Conservation (phyloP, 371 early-diverging fungal genomes). For the Blakeslea trispora region DNA sequence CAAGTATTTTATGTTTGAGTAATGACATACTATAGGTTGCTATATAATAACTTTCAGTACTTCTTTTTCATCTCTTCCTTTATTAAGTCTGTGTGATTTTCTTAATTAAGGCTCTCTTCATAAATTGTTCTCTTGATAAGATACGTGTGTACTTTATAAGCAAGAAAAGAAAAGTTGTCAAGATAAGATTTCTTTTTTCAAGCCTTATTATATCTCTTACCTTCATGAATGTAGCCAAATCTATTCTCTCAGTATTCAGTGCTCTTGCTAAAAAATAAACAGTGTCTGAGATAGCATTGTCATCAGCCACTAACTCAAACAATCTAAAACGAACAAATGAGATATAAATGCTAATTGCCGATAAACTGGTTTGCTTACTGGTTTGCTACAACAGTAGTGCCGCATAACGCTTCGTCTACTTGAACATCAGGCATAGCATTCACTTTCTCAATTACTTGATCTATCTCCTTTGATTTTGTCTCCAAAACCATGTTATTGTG, state of each 20-base stretch:
- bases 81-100: conserved; percentile 54
- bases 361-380: conserved; percentile 59
- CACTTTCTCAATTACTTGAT: conserved; percentile 51
- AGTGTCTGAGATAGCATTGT: conserved; percentile 89
- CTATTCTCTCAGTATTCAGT: conserved; percentile 68
- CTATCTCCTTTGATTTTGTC: conserved; percentile 55
- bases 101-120: conserved; percentile 80
- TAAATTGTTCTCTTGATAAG: conserved; percentile 84
- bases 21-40: too few relatives aligned
- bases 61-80: conserved; percentile 1
- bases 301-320: conserved; percentile 85
- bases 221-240: conserved; percentile 73
- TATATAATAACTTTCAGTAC: too few relatives aligned
- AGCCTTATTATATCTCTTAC: conserved; percentile 22
- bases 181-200: neutral
- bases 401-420: conserved; percentile 70
- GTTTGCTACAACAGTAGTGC: conserved; percentile 72
- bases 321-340: conserved; percentile 47
- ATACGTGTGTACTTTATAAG: conserved; percentile 65
- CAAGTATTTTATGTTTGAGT: too few relatives aligned
- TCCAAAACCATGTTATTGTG: conserved; percentile 65
- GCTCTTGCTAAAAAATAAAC: conserved; percentile 83
- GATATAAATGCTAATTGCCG: neutral
- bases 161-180: neutral
- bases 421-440: conserved; percentile 63